Percentiles rank a stretch among this genome's conserved stretches.
These are phyloP conservation scores for Pouteria glomerata DNA, from an alignment of 148 eudicot species.

Conservation along the genomic window DNA sequence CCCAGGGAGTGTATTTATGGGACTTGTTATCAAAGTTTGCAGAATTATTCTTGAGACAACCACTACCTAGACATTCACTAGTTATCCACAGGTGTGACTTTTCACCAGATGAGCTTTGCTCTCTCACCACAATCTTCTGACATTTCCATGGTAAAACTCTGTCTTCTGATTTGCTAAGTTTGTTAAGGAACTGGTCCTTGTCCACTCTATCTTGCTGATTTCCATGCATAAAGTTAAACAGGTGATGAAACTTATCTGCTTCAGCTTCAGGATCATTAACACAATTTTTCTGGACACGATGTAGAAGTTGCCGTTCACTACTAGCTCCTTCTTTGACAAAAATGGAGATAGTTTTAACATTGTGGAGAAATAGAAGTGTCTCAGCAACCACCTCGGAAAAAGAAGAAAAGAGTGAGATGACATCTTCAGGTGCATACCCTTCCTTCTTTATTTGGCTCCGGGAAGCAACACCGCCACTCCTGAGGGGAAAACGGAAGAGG, in stretches of 20 bases:
- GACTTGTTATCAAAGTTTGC: slow-evolving; percentile 36
- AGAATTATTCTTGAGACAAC: slow-evolving; percentile 35
- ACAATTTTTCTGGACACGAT: slow-evolving; percentile 54
- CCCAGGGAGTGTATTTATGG: slow-evolving; percentile 78
- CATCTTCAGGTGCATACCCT: slow-evolving; percentile 84
- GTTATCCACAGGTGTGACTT: slow-evolving; percentile 74
- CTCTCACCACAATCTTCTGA: slow-evolving; percentile 74
- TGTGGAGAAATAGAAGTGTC: slow-evolving; percentile 83
- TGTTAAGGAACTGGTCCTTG: slow-evolving; percentile 60
- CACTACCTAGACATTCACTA: slow-evolving; percentile 76
- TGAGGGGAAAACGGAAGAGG: slow-evolving; percentile 93
- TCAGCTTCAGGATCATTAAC: slow-evolving; percentile 56
- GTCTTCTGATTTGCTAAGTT: slow-evolving; percentile 51
- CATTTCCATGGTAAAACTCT: slow-evolving; percentile 73
- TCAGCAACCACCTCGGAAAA: slow-evolving; percentile 86
- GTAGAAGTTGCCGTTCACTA: slow-evolving; percentile 80
- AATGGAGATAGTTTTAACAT: slow-evolving; percentile 81
- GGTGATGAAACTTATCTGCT: slow-evolving; percentile 42
- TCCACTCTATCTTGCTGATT: slow-evolving; percentile 45
- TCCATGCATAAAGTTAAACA: slow-evolving; percentile 55
- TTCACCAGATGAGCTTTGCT: slow-evolving; percentile 42
- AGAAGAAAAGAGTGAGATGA: slow-evolving; percentile 78
- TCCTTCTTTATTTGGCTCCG: slow-evolving; percentile 94
- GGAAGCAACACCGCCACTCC: slow-evolving; percentile 66
- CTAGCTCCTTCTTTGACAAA: slow-evolving; percentile 72